Evolutionary conservation across 192 early-diverging fungal genomes (phyloP).

Genomic region (Coemansia sp.): DNA sequence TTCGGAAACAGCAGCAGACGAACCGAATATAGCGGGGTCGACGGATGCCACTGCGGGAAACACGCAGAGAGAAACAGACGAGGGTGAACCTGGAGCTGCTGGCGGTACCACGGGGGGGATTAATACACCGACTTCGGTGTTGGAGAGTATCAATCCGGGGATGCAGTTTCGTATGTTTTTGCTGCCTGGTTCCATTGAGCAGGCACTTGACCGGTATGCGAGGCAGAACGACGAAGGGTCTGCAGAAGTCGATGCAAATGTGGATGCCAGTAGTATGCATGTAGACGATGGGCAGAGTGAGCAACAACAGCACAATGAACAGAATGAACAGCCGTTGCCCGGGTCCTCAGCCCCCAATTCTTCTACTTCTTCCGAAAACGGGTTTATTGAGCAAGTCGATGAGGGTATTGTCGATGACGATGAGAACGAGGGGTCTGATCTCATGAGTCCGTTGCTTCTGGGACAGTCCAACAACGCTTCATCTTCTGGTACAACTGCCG

Average conservation of each 20-base stretch:
- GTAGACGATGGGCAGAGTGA: background rate
- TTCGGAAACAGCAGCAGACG: background rate
- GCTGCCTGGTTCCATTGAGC: constrained; percentile 45
- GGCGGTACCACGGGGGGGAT: background rate
- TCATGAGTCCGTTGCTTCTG: no score
- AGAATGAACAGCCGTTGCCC: background rate
- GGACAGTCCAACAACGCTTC: no score
- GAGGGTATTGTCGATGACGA: background rate
- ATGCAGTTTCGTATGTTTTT: constrained; percentile 45
- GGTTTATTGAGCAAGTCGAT: background rate
- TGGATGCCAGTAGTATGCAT: background rate
- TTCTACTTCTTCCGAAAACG: background rate
- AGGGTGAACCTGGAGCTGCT: background rate
- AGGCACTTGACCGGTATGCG: constrained; percentile 27
- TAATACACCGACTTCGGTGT: background rate
- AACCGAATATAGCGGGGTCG: background rate
- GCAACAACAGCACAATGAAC: background rate
- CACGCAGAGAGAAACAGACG: background rate
- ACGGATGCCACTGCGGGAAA: background rate
- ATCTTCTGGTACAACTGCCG: background rate
- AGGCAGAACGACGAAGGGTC: constrained; percentile 1
- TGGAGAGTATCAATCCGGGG: background rate
- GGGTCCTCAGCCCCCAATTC: background rate
- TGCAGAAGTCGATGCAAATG: background rate
- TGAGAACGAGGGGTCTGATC: background rate